Conservation (phyloP, 768 basidiomycete genomes). For the Termitomyces sp. region DNA sequence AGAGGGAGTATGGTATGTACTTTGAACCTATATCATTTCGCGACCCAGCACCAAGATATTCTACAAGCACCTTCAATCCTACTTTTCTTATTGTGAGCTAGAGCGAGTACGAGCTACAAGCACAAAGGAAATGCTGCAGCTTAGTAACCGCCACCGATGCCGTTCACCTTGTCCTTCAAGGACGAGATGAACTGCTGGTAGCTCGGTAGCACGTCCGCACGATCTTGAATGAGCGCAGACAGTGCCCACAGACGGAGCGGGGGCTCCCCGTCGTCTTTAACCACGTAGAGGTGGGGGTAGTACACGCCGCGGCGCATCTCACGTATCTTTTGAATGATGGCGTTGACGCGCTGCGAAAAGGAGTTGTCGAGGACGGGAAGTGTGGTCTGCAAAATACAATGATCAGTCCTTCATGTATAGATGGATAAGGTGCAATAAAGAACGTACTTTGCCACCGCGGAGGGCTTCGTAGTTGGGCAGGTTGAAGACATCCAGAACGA, state of each 20-base stretch:
- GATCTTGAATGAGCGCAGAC: slow-evolving; percentile 90
- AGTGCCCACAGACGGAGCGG: slow-evolving; percentile 88
- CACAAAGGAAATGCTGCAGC: not conserved
- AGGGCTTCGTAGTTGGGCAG: slow-evolving; percentile 83
- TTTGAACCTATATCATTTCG: slow-evolving; percentile 12
- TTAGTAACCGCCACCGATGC: slow-evolving; percentile 17
- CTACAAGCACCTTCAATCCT: slow-evolving; percentile 8
- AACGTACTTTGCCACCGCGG: slow-evolving; percentile 84
- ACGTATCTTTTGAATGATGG: slow-evolving; percentile 88
- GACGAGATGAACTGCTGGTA: slow-evolving; percentile 92
- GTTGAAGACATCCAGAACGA: slow-evolving; percentile 91
- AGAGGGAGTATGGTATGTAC: slow-evolving; percentile 12
- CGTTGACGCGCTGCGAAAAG: slow-evolving; percentile 94
- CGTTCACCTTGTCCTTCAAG: slow-evolving; percentile 65
- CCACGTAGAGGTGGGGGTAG: slow-evolving; percentile 89
- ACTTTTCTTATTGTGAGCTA: not conserved
- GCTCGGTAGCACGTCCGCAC: slow-evolving; percentile 90
- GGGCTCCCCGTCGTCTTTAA: slow-evolving; percentile 98
- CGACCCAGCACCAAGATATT: slow-evolving; percentile 3
- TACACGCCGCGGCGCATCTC: slow-evolving; percentile 93
- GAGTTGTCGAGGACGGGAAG: slow-evolving; percentile 88
- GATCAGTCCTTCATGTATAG: not conserved
- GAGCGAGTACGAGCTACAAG: not conserved
- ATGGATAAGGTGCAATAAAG: not conserved
- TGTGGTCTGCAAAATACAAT: slow-evolving; percentile 50